These are phyloP conservation scores for Cryptosporidium sp. DNA, from an alignment of 169 alveolate genomes.

Conservation along the genomic window DNA sequence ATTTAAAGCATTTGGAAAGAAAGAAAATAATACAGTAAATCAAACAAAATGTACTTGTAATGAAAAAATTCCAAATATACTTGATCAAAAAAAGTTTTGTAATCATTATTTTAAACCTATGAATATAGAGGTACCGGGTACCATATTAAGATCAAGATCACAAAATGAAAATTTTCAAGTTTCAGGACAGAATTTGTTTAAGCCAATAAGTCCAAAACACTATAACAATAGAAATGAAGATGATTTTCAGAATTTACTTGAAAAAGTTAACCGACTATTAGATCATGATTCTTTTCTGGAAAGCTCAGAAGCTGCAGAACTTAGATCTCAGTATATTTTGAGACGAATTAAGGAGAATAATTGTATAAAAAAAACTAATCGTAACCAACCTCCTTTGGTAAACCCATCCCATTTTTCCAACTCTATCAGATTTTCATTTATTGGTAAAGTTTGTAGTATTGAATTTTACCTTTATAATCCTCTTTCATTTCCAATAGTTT, in stretches of 20 bases:
- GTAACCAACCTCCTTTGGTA: background rate
- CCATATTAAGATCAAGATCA: background rate
- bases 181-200: background rate
- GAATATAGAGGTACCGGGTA: background rate
- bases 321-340: conserved; percentile 39
- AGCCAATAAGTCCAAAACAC: background rate
- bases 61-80: conserved; percentile 5
- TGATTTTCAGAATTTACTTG: conserved; percentile 16
- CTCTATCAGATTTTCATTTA: conserved; percentile 32
- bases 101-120: background rate
- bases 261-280: conserved; percentile 7
- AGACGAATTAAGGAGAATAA: conserved; percentile 10
- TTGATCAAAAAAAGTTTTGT: conserved; percentile 47
- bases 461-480: conserved; percentile 59
- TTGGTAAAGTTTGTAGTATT: conserved; percentile 43
- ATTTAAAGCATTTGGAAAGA: conserved; percentile 24
- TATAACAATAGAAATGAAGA: conserved; percentile 1
- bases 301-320: conserved; percentile 34
- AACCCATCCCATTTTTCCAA: conserved; percentile 14
- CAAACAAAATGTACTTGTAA: conserved; percentile 8
- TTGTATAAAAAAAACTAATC: background rate
- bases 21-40: background rate
- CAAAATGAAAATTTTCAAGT: background rate
- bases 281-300: conserved; percentile 22
- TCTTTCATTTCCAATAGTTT: conserved; percentile 51